phyloP scores from a whole-genome alignment of 1,284 basidiomycete species.

The Pseudozyma sp. region DNA sequence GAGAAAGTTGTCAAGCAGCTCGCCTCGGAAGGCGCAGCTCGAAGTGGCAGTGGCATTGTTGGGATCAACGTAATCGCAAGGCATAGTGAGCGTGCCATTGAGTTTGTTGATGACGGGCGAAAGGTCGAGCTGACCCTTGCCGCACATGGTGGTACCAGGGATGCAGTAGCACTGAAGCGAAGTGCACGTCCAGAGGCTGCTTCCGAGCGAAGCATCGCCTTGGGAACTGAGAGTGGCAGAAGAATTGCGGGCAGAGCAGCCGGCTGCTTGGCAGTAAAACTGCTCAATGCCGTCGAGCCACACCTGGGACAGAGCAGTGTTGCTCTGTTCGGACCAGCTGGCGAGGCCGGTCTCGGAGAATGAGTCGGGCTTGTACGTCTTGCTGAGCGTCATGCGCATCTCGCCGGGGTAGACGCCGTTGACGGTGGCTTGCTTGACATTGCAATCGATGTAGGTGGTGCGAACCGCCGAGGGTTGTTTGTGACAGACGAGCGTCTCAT shows the following conservation, averaged over 20 bases:
- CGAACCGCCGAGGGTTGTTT: constrained; percentile 53
- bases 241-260: constrained; percentile 46
- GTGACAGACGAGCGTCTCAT: constrained; percentile 52
- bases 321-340: constrained; percentile 40
- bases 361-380: constrained; percentile 43
- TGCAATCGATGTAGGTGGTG: constrained; percentile 50
- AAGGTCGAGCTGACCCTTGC: constrained; percentile 41
- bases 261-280: constrained; percentile 60
- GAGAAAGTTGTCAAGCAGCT: constrained; percentile 49
- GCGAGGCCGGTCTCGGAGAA: constrained; percentile 47
- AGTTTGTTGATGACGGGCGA: constrained; percentile 51
- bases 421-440: constrained; percentile 49
- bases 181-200: constrained; percentile 49
- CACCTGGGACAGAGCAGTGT: constrained; percentile 51
- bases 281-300: constrained; percentile 59
- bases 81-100: constrained; percentile 53
- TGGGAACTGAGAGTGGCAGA: constrained; percentile 27
- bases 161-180: constrained; percentile 58
- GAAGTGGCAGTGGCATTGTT: constrained; percentile 29
- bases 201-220: constrained; percentile 26
- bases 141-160: constrained; percentile 52
- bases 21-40: constrained; percentile 47
- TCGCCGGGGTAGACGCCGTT: constrained; percentile 51
- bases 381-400: constrained; percentile 53
- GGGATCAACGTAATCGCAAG: constrained; percentile 59